Evolutionary conservation across 441 rosid species (phyloP).

Genomic region (Arabidopsis hybrid): DNA sequence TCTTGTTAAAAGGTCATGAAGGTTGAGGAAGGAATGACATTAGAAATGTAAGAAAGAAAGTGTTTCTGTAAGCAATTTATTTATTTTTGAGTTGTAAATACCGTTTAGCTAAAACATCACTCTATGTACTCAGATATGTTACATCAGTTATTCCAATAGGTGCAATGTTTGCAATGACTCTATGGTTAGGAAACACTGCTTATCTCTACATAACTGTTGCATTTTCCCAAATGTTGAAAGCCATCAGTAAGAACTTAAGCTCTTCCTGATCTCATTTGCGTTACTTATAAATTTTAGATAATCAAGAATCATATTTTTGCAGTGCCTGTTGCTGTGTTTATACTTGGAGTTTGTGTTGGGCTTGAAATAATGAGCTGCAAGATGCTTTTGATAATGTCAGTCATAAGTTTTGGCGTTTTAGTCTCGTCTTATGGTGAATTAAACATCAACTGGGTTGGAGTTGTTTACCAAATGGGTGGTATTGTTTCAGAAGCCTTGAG

Average conservation of each 20-base stretch:
- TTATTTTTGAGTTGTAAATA: background rate
- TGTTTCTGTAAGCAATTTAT: background rate
- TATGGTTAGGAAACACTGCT: slow-evolving; percentile 6
- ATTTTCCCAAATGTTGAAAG: slow-evolving; percentile 2
- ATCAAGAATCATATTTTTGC: background rate
- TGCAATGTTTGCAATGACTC: slow-evolving; percentile 1
- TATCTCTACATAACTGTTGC: background rate
- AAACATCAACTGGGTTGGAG: slow-evolving; percentile 85
- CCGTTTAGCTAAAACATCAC: background rate
- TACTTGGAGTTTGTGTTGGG: slow-evolving; percentile 89
- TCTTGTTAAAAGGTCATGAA: background rate
- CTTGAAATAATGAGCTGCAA: slow-evolving; percentile 91
- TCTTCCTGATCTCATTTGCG: background rate
- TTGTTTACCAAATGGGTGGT: slow-evolving; percentile 97
- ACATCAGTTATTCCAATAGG: slow-evolving; percentile 1
- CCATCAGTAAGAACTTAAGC: background rate
- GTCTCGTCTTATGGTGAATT: slow-evolving; percentile 93
- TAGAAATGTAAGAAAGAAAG: background rate
- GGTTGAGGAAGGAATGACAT: slow-evolving; percentile 1
- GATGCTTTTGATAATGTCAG: slow-evolving; percentile 90
- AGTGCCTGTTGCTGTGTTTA: slow-evolving; percentile 53
- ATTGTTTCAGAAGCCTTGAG: slow-evolving; percentile 91
- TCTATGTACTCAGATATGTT: background rate
- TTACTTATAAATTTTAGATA: background rate
- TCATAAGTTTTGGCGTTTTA: slow-evolving; percentile 88